phyloP scores from a whole-genome alignment of 2,329 filamentous ascomycete species.

The Penicillium sp. region DNA sequence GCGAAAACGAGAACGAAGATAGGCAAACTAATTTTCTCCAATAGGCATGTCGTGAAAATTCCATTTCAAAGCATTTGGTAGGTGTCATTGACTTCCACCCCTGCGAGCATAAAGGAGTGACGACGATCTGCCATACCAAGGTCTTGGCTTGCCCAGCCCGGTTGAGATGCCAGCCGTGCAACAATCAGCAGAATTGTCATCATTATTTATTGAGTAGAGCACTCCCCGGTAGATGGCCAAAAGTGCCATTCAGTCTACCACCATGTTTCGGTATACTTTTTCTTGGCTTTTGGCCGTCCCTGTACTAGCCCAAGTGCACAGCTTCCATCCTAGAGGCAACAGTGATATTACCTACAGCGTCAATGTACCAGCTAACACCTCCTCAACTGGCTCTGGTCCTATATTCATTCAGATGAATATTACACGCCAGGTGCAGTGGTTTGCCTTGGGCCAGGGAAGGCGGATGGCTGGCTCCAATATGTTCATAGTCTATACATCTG shows the following conservation, averaged over 20 bases:
- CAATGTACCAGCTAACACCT: slow-evolving; percentile 57
- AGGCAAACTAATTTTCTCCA: neutral
- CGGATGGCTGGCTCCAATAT: slow-evolving; percentile 60
- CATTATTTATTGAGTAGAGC: slow-evolving; percentile 5
- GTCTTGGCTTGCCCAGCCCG: slow-evolving; percentile 2
- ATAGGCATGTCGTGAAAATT: neutral
- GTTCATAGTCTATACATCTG: slow-evolving; percentile 58
- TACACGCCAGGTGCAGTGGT: slow-evolving; percentile 56
- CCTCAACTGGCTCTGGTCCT: slow-evolving; percentile 53
- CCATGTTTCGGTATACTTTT: neutral
- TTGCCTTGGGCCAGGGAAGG: slow-evolving; percentile 58
- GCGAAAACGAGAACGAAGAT: neutral
- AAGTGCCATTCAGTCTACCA: neutral
- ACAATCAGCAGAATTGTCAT: neutral
- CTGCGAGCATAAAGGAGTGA: neutral
- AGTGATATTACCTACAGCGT: slow-evolving; percentile 44
- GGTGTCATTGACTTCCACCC: neutral
- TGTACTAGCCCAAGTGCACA: slow-evolving; percentile 16
- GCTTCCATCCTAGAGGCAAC: slow-evolving; percentile 12
- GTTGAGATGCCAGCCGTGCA: slow-evolving; percentile 5
- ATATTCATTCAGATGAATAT: slow-evolving; percentile 62
- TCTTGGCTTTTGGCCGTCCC: slow-evolving; percentile 10
- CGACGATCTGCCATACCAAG: neutral
- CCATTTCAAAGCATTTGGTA: neutral
- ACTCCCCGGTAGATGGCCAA: neutral